Conservation (phyloP, 192 early-diverging fungal species). For the Podila horticola region DNA sequence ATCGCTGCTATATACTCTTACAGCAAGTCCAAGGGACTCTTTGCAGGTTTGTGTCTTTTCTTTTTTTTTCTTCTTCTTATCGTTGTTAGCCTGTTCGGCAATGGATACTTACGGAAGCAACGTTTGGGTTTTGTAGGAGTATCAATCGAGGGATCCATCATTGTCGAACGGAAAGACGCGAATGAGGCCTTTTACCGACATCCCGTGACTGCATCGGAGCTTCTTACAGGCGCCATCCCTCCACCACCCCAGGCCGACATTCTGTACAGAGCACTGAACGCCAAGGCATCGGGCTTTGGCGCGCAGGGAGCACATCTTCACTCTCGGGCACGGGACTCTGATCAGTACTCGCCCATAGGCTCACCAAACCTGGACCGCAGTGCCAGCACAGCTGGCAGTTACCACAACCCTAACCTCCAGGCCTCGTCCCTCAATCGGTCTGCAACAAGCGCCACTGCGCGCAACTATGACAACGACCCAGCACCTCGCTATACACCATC, state of each 20-base stretch:
- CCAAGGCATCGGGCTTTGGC: conserved; percentile 8
- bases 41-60: conserved; percentile 39
- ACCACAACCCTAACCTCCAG: background rate
- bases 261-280: conserved; percentile 79
- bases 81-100: too few species aligned
- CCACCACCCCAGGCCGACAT: conserved; percentile 81
- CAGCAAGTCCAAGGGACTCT: conserved; percentile 91
- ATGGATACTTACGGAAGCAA: too few species aligned
- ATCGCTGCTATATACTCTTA: conserved; percentile 94
- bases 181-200: conserved; percentile 83
- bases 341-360: background rate
- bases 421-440: background rate
- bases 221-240: conserved; percentile 75
- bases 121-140: conserved; percentile 28
- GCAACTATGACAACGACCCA: background rate
- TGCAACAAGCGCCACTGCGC: background rate
- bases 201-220: conserved; percentile 77
- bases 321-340: background rate
- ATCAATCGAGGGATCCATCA: conserved; percentile 74
- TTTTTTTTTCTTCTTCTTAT: too few species aligned
- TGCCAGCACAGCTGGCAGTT: background rate
- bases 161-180: conserved; percentile 83
- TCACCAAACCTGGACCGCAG: background rate
- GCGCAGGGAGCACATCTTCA: background rate
- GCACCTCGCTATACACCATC: conserved; percentile 9